phyloP scores from a whole-genome alignment of 352 stramenopile species.

The Globisporangium okanoganense region DNA sequence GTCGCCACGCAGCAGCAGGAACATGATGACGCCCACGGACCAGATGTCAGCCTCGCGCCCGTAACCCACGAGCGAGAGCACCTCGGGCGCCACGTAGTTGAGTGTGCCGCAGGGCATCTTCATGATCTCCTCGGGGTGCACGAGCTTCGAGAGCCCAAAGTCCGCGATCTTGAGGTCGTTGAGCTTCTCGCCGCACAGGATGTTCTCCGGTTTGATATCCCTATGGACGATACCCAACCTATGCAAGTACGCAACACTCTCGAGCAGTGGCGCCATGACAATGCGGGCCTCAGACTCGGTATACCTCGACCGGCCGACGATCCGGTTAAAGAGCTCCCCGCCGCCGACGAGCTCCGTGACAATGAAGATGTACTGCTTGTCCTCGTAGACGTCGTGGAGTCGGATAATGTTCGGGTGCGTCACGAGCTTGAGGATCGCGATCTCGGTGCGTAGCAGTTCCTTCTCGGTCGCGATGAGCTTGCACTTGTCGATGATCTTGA shows the following conservation, averaged over 20 bases:
- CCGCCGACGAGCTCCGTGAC: slow-evolving; percentile 96
- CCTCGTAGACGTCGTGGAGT: slow-evolving; percentile 90
- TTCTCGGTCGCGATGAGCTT: slow-evolving; percentile 86
- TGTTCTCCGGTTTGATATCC: slow-evolving; percentile 88
- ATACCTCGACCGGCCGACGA: slow-evolving; percentile 86
- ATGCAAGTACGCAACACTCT: slow-evolving; percentile 90
- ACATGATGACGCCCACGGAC: slow-evolving; percentile 93
- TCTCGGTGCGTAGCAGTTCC: slow-evolving; percentile 90
- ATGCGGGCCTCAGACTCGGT: slow-evolving; percentile 86
- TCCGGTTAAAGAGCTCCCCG: slow-evolving; percentile 97
- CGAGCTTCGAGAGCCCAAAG: slow-evolving; percentile 92
- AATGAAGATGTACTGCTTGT: slow-evolving; percentile 94
- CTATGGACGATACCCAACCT: slow-evolving; percentile 89
- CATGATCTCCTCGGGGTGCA: slow-evolving; percentile 91
- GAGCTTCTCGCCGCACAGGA: slow-evolving; percentile 85
- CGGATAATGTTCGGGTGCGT: slow-evolving; percentile 87
- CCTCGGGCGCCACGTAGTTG: slow-evolving; percentile 93
- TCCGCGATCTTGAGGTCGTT: slow-evolving; percentile 90
- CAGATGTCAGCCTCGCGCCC: slow-evolving; percentile 90
- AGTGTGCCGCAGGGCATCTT: slow-evolving; percentile 92
- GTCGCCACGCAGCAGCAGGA: slow-evolving; percentile 82
- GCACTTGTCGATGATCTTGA: slow-evolving; percentile 94
- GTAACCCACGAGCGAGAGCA: slow-evolving; percentile 87
- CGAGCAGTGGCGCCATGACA: slow-evolving; percentile 85
- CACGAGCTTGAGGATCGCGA: slow-evolving; percentile 93